Evolutionary conservation across 139 green algal species (phyloP), one percentile per base, ranked within the genome.

Genomic region (Chlorella sp.): DNA sequence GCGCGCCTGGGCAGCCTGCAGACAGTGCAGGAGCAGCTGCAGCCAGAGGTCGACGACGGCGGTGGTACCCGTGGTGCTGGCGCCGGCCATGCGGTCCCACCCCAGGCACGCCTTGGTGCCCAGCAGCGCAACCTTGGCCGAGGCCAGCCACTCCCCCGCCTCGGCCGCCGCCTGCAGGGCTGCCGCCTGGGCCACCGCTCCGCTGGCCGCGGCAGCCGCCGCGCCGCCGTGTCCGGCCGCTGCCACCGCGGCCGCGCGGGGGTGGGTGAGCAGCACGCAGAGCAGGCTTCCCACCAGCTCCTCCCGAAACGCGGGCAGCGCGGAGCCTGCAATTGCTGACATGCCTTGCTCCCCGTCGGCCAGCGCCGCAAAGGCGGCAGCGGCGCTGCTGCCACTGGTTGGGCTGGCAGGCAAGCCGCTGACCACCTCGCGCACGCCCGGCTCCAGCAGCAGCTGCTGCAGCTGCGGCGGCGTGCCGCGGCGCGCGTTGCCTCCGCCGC

Each of bases 31-130:
- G 77, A 92, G 74, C 67, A 95, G 83, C 76, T 84, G 82, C 38
- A 95, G 88, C 91, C 91, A 95, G 27, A 85, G 46, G 83, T 95
- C 91, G 8, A 80, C 83, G 21, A 90, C 82, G 36, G 68, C 84
- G 38, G 81, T 93, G 76, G 88, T 86, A 68, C 91, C 89, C 25
- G 89, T 83, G 5, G 83, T 80, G 2, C 76, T 68, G 40, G 69
- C 43, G 31, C 38, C 48, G 7, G 71, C 66, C 35, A 87, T 64
- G 0, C 88, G 82, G 65, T 94, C 90, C 90, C 91, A 95, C 14
- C 73, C 77, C 53, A 94, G 67, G 69, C 91, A 95, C 0, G 79
- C 79, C 61, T 90, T 87, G 63, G 77, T 86, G 53, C 79, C 77
- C 76, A 85, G 68, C 33, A 94, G 84, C 21, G 87, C 83, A 7